These are phyloP conservation scores for Colletotrichum sojae DNA, from an alignment of 2,329 filamentous ascomycete species.

Conservation along the genomic window DNA sequence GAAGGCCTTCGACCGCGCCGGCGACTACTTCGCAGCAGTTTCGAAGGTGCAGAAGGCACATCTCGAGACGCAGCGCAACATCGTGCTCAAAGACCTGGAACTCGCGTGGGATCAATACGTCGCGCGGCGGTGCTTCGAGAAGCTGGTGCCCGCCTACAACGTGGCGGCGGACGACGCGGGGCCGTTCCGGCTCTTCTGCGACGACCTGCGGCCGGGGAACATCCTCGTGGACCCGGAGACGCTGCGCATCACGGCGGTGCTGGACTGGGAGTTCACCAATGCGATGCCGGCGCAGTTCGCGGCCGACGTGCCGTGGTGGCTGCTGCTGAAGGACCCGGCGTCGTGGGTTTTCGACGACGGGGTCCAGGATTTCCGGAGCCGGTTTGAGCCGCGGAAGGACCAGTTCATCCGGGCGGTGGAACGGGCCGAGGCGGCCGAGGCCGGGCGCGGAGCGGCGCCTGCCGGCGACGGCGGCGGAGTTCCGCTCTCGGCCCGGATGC, in stretches of 20 bases:
- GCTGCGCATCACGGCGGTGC: slow-evolving; percentile 52
- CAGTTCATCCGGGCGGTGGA: slow-evolving; percentile 55
- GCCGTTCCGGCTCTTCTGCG: slow-evolving; percentile 56
- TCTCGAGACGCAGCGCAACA: slow-evolving; percentile 50
- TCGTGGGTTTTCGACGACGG: slow-evolving; percentile 43
- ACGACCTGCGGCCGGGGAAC: slow-evolving; percentile 55
- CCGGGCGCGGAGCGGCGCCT: background rate
- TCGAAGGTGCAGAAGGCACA: slow-evolving; percentile 47
- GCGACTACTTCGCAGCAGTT: slow-evolving; percentile 37
- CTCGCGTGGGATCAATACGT: slow-evolving; percentile 49
- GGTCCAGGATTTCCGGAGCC: slow-evolving; percentile 44
- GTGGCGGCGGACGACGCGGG: slow-evolving; percentile 47
- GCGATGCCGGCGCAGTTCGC: slow-evolving; percentile 55
- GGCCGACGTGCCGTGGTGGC: slow-evolving; percentile 57
- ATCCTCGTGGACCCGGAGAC: slow-evolving; percentile 55
- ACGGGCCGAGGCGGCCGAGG: slow-evolving; percentile 43
- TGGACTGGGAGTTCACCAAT: slow-evolving; percentile 60
- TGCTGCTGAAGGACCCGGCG: slow-evolving; percentile 48
- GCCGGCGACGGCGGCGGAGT: slow-evolving; percentile 1
- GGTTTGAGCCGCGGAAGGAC: slow-evolving; percentile 51
- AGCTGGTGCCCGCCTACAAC: slow-evolving; percentile 49
- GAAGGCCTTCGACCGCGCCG: slow-evolving; percentile 45
- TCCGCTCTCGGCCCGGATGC: slow-evolving; percentile 48
- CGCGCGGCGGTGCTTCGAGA: slow-evolving; percentile 50
- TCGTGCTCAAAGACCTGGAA: slow-evolving; percentile 46